Evolutionary conservation across 805 yeast genomes (phyloP), one percentile per base, ranked within the genome.

Genomic region (Starmera dryadoides): DNA sequence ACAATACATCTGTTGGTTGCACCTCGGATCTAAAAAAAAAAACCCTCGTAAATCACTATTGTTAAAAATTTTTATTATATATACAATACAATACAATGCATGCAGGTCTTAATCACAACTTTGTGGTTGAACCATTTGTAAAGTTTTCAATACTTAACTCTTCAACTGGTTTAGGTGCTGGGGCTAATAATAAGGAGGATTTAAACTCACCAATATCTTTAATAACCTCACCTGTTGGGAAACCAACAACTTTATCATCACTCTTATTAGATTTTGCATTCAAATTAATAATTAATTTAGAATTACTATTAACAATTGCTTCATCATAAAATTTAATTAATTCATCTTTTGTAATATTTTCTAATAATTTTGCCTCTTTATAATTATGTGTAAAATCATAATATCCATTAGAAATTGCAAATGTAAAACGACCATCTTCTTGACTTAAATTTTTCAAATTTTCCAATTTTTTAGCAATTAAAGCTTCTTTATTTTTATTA

Each of bases 401-500:
- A 59, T 68, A 83, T 6, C 96, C 96, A 41, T 77, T 69, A 23
- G 76, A 74, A 41, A 93, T 82, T 12, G 77, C 69, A 39, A 72
- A 67, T 75, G 87, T 79, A 58, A 75, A 81, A 49, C 80, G 66
- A 9, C 64, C 54, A 36, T 76, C 69, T 60, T 93, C 98, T 56
- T 91, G 96, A 39, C 67, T 64, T 61, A 89, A 67, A 49, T 87
- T 88, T 62, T 86, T 86, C 50, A 75, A 68, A 50, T 83, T 85
- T 52, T 84, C 85, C 32, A 75, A 60, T 48, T 86, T 78, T 57
- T 76, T 75, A 41, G 73, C 71, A 39, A 79, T 59, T 42, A 89
- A 69, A 1, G 95, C 83, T 38, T 71, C 72, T 39, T 84, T 81
- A 58, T 82, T 85, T 48, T 77, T 77, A 16, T 65, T 64, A 50